Percentiles rank a stretch among this genome's conserved stretches.
Conservation (phyloP, 1,284 basidiomycete species). For the Boletellus deceptivus region DNA sequence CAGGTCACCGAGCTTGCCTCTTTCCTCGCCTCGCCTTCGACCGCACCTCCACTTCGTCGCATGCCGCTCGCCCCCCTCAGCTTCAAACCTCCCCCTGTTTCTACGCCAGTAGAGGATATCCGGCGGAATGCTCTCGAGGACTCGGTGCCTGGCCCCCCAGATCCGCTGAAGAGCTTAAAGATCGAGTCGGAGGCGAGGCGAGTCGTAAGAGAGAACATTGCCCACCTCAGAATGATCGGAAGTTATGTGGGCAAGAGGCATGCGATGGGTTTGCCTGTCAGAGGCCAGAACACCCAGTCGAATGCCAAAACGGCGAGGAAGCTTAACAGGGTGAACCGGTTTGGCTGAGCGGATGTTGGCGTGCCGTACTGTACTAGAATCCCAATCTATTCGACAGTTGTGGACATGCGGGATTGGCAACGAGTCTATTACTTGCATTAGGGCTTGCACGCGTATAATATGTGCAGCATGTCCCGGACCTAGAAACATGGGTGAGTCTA, state of each 20-base stretch:
- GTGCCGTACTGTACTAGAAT: slow-evolving; percentile 13
- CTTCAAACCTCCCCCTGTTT: slow-evolving; percentile 49
- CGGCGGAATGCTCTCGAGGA: slow-evolving; percentile 27
- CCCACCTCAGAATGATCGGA: slow-evolving; percentile 87
- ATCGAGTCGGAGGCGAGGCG: slow-evolving; percentile 82
- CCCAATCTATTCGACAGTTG: not conserved
- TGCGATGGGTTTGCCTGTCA: slow-evolving; percentile 84
- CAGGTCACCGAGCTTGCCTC: slow-evolving; percentile 85
- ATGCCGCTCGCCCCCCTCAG: slow-evolving; percentile 58
- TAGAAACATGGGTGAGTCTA: slow-evolving; percentile 39
- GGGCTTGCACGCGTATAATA: not conserved
- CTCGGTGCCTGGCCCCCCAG: slow-evolving; percentile 34
- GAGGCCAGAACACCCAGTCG: slow-evolving; percentile 85
- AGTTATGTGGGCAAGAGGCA: slow-evolving; percentile 86
- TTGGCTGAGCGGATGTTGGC: slow-evolving; percentile 27
- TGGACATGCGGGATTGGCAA: not conserved
- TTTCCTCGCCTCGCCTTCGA: slow-evolving; percentile 82
- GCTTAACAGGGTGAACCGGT: slow-evolving; percentile 70
- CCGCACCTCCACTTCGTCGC: slow-evolving; percentile 57
- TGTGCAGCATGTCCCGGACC: not conserved
- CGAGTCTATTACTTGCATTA: slow-evolving; percentile 4
- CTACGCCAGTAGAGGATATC: slow-evolving; percentile 43
- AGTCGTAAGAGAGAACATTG: slow-evolving; percentile 83
- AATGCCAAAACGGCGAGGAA: slow-evolving; percentile 86
- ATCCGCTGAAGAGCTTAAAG: slow-evolving; percentile 69